Evolutionary conservation across 2,329 filamentous ascomycete genomes (phyloP).

Genomic region (Ophiostoma perfectum): DNA sequence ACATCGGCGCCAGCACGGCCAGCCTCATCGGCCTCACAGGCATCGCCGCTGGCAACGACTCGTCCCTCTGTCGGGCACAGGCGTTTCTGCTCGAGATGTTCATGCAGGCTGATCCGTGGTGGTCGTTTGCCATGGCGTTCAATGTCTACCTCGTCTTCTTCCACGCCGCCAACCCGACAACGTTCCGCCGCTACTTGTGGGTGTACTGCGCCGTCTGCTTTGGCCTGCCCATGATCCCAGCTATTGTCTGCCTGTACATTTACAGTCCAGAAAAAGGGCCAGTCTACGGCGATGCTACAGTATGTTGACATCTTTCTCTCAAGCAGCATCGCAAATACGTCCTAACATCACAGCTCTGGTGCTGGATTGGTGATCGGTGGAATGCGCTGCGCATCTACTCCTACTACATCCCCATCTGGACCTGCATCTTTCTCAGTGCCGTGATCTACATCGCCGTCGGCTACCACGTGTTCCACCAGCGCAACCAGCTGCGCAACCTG

Average conservation of each 20-base stretch:
- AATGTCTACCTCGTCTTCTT: conserved; percentile 71
- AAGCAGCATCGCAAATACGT: background rate
- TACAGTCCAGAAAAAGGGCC: conserved; percentile 35
- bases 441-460: conserved; percentile 54
- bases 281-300: conserved; percentile 54
- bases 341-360: conserved; percentile 48
- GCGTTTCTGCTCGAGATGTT: conserved; percentile 65
- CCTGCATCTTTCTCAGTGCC: conserved; percentile 51
- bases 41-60: conserved; percentile 48
- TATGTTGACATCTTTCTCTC: conserved; percentile 32
- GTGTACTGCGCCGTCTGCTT: conserved; percentile 67
- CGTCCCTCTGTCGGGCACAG: conserved; percentile 56
- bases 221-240: conserved; percentile 63
- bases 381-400: conserved; percentile 54
- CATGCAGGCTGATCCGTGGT: conserved; percentile 70
- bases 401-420: conserved; percentile 58
- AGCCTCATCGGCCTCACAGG: conserved; percentile 67
- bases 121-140: conserved; percentile 75
- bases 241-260: conserved; percentile 59
- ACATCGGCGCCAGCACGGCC: conserved; percentile 55
- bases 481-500: conserved; percentile 51
- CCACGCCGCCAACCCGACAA: conserved; percentile 55
- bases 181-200: conserved; percentile 67
- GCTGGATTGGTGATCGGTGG: conserved; percentile 54
- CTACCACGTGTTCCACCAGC: conserved; percentile 54